Evolutionary conservation across 2,329 filamentous ascomycete species (phyloP).

Genomic region (Colletotrichum sp.): DNA sequence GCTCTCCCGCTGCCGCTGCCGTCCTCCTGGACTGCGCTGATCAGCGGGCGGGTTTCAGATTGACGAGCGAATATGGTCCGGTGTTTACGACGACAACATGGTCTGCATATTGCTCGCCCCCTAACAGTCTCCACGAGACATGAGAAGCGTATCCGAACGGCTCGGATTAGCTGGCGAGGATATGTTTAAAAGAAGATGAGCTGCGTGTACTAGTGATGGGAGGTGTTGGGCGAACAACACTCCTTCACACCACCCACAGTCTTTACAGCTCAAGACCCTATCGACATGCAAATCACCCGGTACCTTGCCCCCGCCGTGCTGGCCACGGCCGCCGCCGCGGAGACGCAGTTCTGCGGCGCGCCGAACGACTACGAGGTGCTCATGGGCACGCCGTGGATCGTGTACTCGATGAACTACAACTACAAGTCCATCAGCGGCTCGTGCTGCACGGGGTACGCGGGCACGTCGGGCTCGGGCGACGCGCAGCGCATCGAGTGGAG

Average conservation of each 20-base stretch:
- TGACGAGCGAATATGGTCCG: not conserved
- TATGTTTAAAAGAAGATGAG: not conserved
- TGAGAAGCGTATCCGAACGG: not conserved
- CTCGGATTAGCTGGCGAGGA: not conserved
- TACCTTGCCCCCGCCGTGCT: not conserved
- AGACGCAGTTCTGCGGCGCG: constrained; percentile 24
- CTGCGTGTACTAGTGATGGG: too few species aligned
- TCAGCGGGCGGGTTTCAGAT: not conserved
- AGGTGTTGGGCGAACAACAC: not conserved
- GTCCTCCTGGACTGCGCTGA: not conserved
- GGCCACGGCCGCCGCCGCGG: not conserved
- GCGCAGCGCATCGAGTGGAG: constrained; percentile 38
- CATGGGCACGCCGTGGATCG: constrained; percentile 45
- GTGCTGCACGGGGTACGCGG: constrained; percentile 43
- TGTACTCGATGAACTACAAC: constrained; percentile 51
- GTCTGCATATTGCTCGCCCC: not conserved
- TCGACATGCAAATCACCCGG: not conserved
- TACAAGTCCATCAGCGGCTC: constrained; percentile 40
- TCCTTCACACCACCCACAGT: not conserved
- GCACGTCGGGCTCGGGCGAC: constrained; percentile 35
- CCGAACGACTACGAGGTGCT: constrained; percentile 35
- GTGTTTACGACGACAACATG: not conserved
- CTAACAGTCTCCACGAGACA: not conserved
- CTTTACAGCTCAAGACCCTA: not conserved
- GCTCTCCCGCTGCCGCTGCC: not conserved